Percentiles rank a stretch among this genome's conserved stretches.
Conservation (phyloP, 2,329 filamentous ascomycete species). For the Dactylellina cionopaga region DNA sequence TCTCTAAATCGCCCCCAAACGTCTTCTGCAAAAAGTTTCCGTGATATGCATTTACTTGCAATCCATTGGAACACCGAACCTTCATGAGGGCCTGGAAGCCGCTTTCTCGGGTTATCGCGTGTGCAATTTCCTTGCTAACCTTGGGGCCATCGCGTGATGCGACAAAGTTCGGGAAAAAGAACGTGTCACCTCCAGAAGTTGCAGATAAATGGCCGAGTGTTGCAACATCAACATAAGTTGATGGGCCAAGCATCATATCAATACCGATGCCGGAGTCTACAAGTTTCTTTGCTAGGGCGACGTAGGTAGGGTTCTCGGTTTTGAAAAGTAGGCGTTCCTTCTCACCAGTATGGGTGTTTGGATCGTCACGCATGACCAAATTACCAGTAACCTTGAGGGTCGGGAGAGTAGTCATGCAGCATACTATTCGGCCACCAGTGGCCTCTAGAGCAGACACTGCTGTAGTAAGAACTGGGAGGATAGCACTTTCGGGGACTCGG, state of each 20-base stretch:
- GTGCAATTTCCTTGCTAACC: constrained; percentile 83
- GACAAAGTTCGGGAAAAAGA: constrained; percentile 97
- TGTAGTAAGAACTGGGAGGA: constrained; percentile 84
- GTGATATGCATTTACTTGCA: constrained; percentile 93
- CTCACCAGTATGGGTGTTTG: constrained; percentile 85
- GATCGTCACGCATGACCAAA: constrained; percentile 85
- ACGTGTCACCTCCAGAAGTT: constrained; percentile 91
- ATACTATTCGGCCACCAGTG: constrained; percentile 92
- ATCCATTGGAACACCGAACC: constrained; percentile 93
- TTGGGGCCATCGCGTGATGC: constrained; percentile 84
- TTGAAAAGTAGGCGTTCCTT: constrained; percentile 90
- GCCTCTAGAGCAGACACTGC: constrained; percentile 82
- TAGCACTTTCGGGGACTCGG: constrained; percentile 89
- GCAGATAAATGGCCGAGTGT: constrained; percentile 78
- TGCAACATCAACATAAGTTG: constrained; percentile 65
- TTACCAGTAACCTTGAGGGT: constrained; percentile 85
- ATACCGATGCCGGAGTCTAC: constrained; percentile 84
- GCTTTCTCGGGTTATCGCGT: constrained; percentile 86
- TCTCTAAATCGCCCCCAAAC: constrained; percentile 84
- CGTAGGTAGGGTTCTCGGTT: constrained; percentile 88
- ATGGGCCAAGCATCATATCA: constrained; percentile 93
- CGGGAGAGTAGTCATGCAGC: constrained; percentile 84
- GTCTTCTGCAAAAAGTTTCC: constrained; percentile 97
- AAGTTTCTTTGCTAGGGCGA: constrained; percentile 86
- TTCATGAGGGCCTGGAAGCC: constrained; percentile 98